These are phyloP conservation scores for Starmerella vitae DNA, from an alignment of 805 yeast genomes.

Conservation along the genomic window DNA sequence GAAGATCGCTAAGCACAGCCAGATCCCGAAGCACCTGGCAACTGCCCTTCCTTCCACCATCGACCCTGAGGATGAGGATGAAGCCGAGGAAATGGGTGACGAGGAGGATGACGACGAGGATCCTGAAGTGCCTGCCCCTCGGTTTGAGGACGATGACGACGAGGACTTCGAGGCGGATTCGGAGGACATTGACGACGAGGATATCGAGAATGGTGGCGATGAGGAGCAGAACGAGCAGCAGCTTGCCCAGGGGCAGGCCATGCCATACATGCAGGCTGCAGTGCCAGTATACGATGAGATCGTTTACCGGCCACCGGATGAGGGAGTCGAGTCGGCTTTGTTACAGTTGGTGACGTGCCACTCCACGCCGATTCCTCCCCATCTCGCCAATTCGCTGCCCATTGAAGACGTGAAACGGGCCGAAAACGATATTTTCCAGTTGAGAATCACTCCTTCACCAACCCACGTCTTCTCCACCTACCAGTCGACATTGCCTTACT, in stretches of 20 bases:
- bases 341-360: conserved; percentile 20
- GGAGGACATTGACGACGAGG: conserved; percentile 22
- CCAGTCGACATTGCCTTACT: conserved; percentile 33
- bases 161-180: conserved; percentile 23
- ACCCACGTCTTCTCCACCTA: conserved; percentile 18
- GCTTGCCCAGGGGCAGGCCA: conserved; percentile 2
- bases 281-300: conserved; percentile 20
- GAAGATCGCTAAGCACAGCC: conserved; percentile 20
- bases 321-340: conserved; percentile 17
- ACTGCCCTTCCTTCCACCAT: conserved; percentile 7
- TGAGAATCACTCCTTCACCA: conserved; percentile 20
- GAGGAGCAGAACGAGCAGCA: conserved; percentile 6
- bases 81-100: conserved; percentile 1
- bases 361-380: conserved; percentile 17
- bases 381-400: conserved; percentile 13
- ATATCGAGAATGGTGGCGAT: conserved; percentile 9
- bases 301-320: conserved; percentile 18
- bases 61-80: conserved; percentile 1
- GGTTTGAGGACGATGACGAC: conserved; percentile 21
- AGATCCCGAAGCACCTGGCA: conserved; percentile 14
- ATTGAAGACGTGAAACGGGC: conserved; percentile 18
- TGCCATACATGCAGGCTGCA: conserved; percentile 17
- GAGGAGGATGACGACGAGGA: conserved; percentile 12
- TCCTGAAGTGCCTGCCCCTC: conserved; percentile 16
- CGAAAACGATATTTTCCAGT: conserved; percentile 21